Conservation (phyloP, 164 flowering plant genomes). For the Chloranthus sessilifolius region DNA sequence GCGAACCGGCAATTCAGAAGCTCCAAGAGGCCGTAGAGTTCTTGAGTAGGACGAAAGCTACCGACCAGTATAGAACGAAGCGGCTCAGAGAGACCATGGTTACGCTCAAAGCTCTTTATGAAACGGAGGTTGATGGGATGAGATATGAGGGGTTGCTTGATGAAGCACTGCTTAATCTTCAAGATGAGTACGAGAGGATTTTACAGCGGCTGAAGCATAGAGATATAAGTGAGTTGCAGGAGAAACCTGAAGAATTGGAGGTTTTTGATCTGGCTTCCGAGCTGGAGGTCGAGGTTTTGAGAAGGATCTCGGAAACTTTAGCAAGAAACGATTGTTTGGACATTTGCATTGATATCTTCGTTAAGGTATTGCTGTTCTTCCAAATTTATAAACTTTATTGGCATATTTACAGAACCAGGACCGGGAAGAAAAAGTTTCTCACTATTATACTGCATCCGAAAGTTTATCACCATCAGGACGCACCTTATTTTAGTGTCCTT, state of each 20-base stretch:
- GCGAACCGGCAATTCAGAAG: slow-evolving; percentile 60
- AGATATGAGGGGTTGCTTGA: slow-evolving; percentile 66
- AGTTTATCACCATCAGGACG: too few relatives aligned
- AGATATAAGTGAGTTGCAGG: slow-evolving; percentile 18
- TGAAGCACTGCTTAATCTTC: slow-evolving; percentile 53
- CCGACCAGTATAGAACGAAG: slow-evolving; percentile 43
- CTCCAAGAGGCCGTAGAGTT: slow-evolving; percentile 79
- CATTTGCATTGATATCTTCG: slow-evolving; percentile 64
- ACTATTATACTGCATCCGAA: too few relatives aligned
- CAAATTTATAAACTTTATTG: too few relatives aligned
- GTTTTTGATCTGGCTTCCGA: slow-evolving; percentile 36
- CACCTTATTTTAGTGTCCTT: too few relatives aligned
- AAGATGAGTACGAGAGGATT: slow-evolving; percentile 55
- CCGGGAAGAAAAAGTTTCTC: too few relatives aligned
- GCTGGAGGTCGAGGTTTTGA: slow-evolving; percentile 42
- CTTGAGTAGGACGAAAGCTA: slow-evolving; percentile 66
- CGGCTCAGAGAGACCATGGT: slow-evolving; percentile 48
- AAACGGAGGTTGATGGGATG: slow-evolving; percentile 60
- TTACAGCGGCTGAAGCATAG: slow-evolving; percentile 43
- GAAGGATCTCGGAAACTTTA: slow-evolving; percentile 47
- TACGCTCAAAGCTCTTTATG: slow-evolving; percentile 52
- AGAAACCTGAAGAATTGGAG: slow-evolving; percentile 1
- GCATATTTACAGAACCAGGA: too few relatives aligned
- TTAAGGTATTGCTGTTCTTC: slow-evolving; percentile 43
- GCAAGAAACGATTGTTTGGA: slow-evolving; percentile 64